Percentiles rank a stretch among this genome's conserved stretches.
These are phyloP conservation scores for Russula earlei DNA, from an alignment of 768 basidiomycete species.

Conservation along the genomic window DNA sequence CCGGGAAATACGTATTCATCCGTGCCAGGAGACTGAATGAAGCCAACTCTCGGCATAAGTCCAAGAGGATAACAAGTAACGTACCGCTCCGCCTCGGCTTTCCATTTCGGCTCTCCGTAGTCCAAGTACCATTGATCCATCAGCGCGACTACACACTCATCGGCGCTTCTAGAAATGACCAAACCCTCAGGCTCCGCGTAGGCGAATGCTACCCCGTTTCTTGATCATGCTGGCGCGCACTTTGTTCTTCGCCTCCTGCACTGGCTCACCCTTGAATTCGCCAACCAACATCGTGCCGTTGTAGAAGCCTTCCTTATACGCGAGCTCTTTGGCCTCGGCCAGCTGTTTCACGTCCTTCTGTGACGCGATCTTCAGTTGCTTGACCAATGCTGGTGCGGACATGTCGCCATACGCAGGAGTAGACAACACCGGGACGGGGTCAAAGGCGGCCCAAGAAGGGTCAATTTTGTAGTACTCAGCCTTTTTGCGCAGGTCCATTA, in stretches of 20 bases:
- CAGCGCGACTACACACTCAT: constrained; percentile 95
- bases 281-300: constrained; percentile 86
- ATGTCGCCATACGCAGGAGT: constrained; percentile 92
- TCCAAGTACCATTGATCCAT: constrained; percentile 99
- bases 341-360: constrained; percentile 91
- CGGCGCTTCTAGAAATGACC: constrained; percentile 83
- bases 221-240: constrained; percentile 80
- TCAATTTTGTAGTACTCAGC: constrained; percentile 94
- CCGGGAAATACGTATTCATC: constrained; percentile 88
- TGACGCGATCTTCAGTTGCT: constrained; percentile 88
- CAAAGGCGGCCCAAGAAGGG: constrained; percentile 73
- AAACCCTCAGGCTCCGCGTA: constrained; percentile 95
- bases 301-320: constrained; percentile 99
- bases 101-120: constrained; percentile 91
- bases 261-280: constrained; percentile 79
- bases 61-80: constrained; percentile 24
- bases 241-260: constrained; percentile 87
- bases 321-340: constrained; percentile 93
- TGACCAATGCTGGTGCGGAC: constrained; percentile 73
- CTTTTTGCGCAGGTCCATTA: constrained; percentile 90
- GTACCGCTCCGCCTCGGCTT: constrained; percentile 71
- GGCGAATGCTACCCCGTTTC: constrained; percentile 64
- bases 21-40: constrained; percentile 54
- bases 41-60: not conserved
- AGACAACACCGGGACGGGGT: constrained; percentile 79